Percentiles rank a stretch among this genome's conserved stretches.
phyloP scores from a whole-genome alignment of 495 filamentous ascomycete genomes.

The Hypoxylon perforatum region DNA sequence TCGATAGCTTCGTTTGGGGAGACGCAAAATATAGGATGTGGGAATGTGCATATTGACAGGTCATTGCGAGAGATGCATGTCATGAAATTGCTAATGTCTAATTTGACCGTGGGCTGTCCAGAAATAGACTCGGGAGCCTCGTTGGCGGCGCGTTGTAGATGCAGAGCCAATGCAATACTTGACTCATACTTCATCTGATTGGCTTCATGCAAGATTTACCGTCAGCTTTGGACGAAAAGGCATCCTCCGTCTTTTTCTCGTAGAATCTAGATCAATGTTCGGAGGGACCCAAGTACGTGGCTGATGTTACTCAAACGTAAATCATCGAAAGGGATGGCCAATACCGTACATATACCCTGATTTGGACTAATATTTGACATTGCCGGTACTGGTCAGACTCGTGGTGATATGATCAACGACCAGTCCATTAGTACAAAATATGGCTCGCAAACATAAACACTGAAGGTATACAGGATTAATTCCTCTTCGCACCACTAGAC shows the following conservation, averaged over 20 bases:
- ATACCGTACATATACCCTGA: neutral
- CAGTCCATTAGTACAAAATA: neutral
- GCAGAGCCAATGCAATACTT: slow-evolving; percentile 15
- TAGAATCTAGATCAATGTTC: slow-evolving; percentile 4
- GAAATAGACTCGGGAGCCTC: slow-evolving; percentile 30
- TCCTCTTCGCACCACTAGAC: slow-evolving; percentile 73
- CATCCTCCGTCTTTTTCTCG: neutral
- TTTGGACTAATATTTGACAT: neutral
- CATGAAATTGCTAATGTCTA: slow-evolving; percentile 23
- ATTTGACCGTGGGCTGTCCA: slow-evolving; percentile 20
- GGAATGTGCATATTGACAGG: slow-evolving; percentile 22
- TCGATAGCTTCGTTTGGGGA: slow-evolving; percentile 3
- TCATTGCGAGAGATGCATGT: slow-evolving; percentile 34
- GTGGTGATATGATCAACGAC: neutral
- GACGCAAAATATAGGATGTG: neutral
- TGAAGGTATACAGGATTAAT: neutral
- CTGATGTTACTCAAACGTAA: slow-evolving; percentile 24
- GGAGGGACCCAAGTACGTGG: slow-evolving; percentile 28
- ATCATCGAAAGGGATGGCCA: neutral
- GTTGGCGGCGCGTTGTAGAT: slow-evolving; percentile 23
- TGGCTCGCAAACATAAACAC: too few species aligned
- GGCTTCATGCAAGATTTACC: slow-evolving; percentile 9
- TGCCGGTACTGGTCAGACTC: too few species aligned
- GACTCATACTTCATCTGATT: slow-evolving; percentile 28
- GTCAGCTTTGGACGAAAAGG: slow-evolving; percentile 1